Percentiles rank a stretch among this genome's conserved stretches.
These are phyloP conservation scores for Jackrogersella minutella DNA, from an alignment of 495 filamentous ascomycete species.

Conservation along the genomic window DNA sequence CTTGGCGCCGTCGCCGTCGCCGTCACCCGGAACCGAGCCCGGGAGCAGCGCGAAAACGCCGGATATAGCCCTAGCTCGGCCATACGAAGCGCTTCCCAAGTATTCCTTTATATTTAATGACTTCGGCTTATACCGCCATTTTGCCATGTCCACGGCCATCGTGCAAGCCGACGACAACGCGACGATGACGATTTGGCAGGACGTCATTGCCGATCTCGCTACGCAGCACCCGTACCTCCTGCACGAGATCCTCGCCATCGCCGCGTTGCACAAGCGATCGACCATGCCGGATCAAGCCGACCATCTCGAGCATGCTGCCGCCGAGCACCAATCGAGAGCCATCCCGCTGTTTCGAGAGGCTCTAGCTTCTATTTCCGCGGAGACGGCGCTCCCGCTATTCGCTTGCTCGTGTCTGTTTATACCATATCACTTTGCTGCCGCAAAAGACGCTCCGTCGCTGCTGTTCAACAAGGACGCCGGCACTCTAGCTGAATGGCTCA, in stretches of 20 bases:
- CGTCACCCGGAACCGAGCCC: background rate
- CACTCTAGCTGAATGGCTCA: conserved; percentile 35
- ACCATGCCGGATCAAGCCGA: conserved; percentile 1
- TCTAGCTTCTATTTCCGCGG: conserved; percentile 10
- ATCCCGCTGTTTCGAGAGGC: conserved; percentile 38
- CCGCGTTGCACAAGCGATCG: conserved; percentile 29
- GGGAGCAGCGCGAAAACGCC: conserved; percentile 8
- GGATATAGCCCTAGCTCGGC: background rate
- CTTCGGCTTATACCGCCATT: conserved; percentile 30
- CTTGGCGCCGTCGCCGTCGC: conserved; percentile 3
- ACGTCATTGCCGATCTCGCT: conserved; percentile 30
- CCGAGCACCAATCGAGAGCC: conserved; percentile 34
- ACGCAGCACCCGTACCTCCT: conserved; percentile 36
- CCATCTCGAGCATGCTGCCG: conserved; percentile 15
- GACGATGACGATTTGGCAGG: conserved; percentile 21
- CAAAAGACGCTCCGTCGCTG: conserved; percentile 29
- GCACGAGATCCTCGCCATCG: conserved; percentile 35
- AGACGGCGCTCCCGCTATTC: conserved; percentile 32
- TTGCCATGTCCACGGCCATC: conserved; percentile 14
- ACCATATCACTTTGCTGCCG: conserved; percentile 36
- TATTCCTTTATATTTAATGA: conserved; percentile 22
- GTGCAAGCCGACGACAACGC: conserved; percentile 30
- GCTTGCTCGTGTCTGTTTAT: conserved; percentile 40
- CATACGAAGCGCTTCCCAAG: conserved; percentile 12
- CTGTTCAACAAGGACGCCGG: conserved; percentile 38